phyloP scores from a whole-genome alignment of 129 eudicot genomes.

The Flaveria bidentis region DNA sequence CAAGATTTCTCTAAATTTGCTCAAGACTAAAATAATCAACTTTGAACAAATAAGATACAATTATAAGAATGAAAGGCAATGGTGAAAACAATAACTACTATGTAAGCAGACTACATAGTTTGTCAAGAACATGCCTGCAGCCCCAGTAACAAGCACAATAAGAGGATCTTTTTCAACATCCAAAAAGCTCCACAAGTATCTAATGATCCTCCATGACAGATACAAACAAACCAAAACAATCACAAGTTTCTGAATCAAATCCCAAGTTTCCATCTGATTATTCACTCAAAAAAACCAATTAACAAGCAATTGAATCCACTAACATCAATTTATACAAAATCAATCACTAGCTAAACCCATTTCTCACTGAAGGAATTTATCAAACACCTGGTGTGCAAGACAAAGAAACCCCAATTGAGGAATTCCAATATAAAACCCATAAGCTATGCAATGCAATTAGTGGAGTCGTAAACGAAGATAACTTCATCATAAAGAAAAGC shows the following conservation, averaged over 20 bases:
- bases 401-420: constrained; percentile 32
- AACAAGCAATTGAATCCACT: background rate
- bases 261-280: constrained; percentile 49
- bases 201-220: constrained; percentile 66
- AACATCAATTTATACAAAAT: constrained; percentile 32
- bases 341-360: constrained; percentile 9
- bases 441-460: constrained; percentile 43
- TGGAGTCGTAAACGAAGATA: constrained; percentile 20
- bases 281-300: constrained; percentile 8
- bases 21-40: background rate
- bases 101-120: background rate
- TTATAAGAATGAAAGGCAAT: background rate
- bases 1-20: no score
- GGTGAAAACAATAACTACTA: background rate
- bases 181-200: constrained; percentile 67
- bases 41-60: background rate
- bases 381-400: constrained; percentile 39
- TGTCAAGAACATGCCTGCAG: constrained; percentile 74
- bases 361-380: constrained; percentile 23
- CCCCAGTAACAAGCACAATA: constrained; percentile 78
- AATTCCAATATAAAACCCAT: constrained; percentile 41
- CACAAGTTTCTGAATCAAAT: constrained; percentile 51
- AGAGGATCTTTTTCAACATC: constrained; percentile 73
- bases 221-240: constrained; percentile 51
- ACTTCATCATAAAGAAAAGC: constrained; percentile 35